Evolutionary conservation across 495 filamentous ascomycete genomes (phyloP), one percentile per base, ranked within the genome.

Genomic region (Xylaria venustula): DNA sequence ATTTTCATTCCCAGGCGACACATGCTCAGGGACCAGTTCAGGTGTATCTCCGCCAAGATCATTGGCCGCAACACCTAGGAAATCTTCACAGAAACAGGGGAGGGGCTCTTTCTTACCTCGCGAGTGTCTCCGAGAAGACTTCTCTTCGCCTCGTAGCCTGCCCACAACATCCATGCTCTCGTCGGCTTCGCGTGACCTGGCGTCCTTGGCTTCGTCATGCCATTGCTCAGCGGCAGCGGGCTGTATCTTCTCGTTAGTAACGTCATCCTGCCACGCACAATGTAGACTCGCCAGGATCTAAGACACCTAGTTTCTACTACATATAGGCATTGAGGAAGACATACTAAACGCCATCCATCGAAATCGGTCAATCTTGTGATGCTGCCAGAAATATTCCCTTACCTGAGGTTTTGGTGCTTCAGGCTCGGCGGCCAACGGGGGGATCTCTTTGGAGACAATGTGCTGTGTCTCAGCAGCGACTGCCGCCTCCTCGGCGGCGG

Each of bases 61-160:
- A 68, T 66, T 58, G 62, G 54, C 69, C 59, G 56, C 32, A 56
- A 63, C 66, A 52, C 50, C 54, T 66, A 67, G 66, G 67, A 68
- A 67, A 71, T 71, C 64, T 69, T 63, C 64, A 66, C 67, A 71
- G 47, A 25, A 63, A 63, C 14, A 45, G 53, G 54, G 51, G 64
- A 64, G 67, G 64, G 65, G 64, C 62, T 67, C 61, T 52, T 66
- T 67, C 75, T 76, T 73, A 76, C 73, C 75, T 75, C 66, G 71
- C 51, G 67, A 65, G 56, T 59, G 64, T 58, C 64, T 75, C 56
- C 66, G 67, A 36, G 64, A 64, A 45, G 67, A 45, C 64, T 66
- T 73, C 49, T 69, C 65, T 20, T 76, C 71, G 51, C 66, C 62
- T 54, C 68, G 66, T 42, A 75, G 73, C 15, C 68, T 72, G 47